Percentiles rank a stretch among this genome's conserved stretches.
Conservation (phyloP, 2,329 filamentous ascomycete genomes). For the Xylariaceae sp. region DNA sequence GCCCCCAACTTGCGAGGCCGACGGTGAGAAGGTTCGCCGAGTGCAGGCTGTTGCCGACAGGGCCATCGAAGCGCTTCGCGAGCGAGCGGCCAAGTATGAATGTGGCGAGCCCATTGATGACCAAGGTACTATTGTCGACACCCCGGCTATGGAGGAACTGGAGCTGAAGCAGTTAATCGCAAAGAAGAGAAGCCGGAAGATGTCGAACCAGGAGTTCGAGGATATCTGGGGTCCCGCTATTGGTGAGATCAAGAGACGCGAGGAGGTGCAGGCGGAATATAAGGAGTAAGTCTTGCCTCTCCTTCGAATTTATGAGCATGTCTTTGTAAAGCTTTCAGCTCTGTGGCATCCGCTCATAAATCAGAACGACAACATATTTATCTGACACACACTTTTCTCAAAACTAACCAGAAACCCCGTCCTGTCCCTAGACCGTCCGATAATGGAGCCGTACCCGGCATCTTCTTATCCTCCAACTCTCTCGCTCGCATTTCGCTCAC, state of each 20-base stretch:
- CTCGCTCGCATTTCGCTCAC: constrained; percentile 84
- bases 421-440: constrained; percentile 65
- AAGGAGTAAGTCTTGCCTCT: constrained; percentile 47
- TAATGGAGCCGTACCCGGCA: constrained; percentile 56
- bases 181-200: constrained; percentile 71
- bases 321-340: constrained; percentile 19
- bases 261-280: constrained; percentile 52
- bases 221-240: constrained; percentile 75
- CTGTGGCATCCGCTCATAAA: constrained; percentile 3
- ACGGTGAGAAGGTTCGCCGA: constrained; percentile 83
- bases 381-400: constrained; percentile 48
- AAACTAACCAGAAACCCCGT: constrained; percentile 81
- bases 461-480: constrained; percentile 74
- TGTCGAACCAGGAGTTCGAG: constrained; percentile 85
- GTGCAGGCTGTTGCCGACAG: constrained; percentile 84
- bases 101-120: constrained; percentile 69
- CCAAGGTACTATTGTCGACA: constrained; percentile 52
- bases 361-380: constrained; percentile 15
- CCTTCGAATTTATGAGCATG: constrained; percentile 23
- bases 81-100: constrained; percentile 83
- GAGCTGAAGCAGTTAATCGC: constrained; percentile 73
- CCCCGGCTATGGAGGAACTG: constrained; percentile 58
- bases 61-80: constrained; percentile 78
- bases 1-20: constrained; percentile 87
- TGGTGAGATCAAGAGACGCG: constrained; percentile 60